Base-by-base conservation (phyloP, 495 filamentous ascomycete genomes). In the Tuber umbilicatum region DNA sequence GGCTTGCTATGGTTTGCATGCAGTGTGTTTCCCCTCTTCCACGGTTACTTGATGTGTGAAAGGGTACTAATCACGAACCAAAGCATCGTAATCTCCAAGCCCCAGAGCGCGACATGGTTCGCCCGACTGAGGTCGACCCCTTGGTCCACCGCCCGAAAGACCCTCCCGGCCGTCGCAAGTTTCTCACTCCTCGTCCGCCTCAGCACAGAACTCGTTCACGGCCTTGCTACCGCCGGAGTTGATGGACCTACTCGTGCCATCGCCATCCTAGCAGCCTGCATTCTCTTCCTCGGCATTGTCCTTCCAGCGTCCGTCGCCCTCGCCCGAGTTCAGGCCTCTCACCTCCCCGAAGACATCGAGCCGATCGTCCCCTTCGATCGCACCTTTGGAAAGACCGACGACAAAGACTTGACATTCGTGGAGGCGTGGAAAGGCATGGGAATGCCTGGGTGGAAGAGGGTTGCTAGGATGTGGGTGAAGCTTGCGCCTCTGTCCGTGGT, bases 321-420 rank as follows among this genome's bases (percentile, higher is more conserved):
- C 55, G 85, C 88, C 75, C 90, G 91, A 73, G 87, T 93, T 37
- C 90, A 93, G 68, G 91, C 91, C 23, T 90, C 89, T 5, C 87
- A 92, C 82, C 87, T 93, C 0, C 86, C 90, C 0, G 90, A 92
- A 73, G 86, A 88, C 39, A 84, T 92, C 69, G 89, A 93, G 82
- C 86, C 89, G 5, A 91, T 94, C 74, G 89, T 93, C 68, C 88
- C 89, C n/a, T 92, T 93, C 72, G 91, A 93, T 84, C 88, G 90
- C 70, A 88, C 86, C 69, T 92, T 92, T 75, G 88, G 86, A 21
- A 68, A 55, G 38, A 27, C 16, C 14, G 37, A 60, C 70, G 81
- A 69, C 31, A 40, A 7, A 39, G 37, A 43, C 23, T 6, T 78
- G 19, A 27, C 55, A 4, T 78, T 78, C 19, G n/a, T 12, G 71